Conservation (phyloP, 495 filamentous ascomycete genomes). For the Terfezia boudieri region DNA sequence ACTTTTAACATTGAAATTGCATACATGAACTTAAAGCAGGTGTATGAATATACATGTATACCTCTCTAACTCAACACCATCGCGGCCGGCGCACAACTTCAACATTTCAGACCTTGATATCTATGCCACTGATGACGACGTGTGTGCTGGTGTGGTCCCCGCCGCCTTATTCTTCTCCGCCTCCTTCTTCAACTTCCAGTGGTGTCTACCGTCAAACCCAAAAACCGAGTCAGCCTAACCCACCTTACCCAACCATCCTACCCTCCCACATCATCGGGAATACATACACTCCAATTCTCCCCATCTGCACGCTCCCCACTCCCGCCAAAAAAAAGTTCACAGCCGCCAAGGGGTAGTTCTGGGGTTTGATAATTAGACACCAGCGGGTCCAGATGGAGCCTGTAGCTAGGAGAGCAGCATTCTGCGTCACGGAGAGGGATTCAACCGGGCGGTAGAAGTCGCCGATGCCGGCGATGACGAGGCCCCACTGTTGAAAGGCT, state of each 20-base stretch:
- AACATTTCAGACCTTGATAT: no score
- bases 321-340: conserved; percentile 96
- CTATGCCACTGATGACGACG: background rate
- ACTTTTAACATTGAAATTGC: no score
- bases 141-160: background rate
- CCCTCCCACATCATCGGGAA: background rate
- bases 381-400: conserved; percentile 94
- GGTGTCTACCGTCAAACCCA: conserved; percentile 1
- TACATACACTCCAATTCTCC: conserved; percentile 44
- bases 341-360: conserved; percentile 76
- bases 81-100: no score
- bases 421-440: conserved; percentile 78
- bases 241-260: no score
- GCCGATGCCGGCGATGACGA: conserved; percentile 77
- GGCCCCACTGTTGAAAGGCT: conserved; percentile 40
- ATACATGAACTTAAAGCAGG: no score
- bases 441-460: conserved; percentile 86
- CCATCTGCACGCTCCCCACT: conserved; percentile 56
- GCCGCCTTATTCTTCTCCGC: conserved; percentile 8
- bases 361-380: conserved; percentile 91
- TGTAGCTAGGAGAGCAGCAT: conserved; percentile 66
- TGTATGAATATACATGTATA: no score
- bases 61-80: no score
- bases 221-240: no score
- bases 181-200: conserved; percentile 9